Base-by-base conservation (phyloP, 2,329 filamentous ascomycete genomes). In the Penicillium olsonii region DNA sequence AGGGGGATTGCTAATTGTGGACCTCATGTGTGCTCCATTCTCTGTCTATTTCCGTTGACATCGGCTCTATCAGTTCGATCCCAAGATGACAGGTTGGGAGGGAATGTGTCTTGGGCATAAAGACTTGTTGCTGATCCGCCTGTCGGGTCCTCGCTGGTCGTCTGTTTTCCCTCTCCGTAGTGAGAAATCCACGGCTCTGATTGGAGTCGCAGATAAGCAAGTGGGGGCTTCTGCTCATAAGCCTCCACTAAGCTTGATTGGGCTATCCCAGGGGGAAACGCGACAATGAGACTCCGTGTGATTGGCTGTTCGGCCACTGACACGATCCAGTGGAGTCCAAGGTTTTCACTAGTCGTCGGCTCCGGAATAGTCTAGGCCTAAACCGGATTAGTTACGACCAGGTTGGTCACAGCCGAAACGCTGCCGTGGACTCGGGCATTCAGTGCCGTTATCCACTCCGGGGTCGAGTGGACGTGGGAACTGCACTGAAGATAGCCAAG, bases 121-220 rank as follows among this genome's bases (percentile, higher is more conserved):
- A 31, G 29, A 31, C 29, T 11, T 31, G 29, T 31, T 14, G 50
- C 31, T 31, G 51, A 24, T 47, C 45, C 45, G 20, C 41, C 37
- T 46, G 26, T 31, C 14, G 5, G 20, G 7, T 38, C 12, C 14
- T 35, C 22, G 6, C 12, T 9, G 5, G 15, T 15, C 26, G 44
- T 39, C 48, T 45, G n/a, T 33, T 40, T 44, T 40, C 18, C 33
- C 37, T 38, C 20, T 17, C 22, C 2, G 35, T 27, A 35, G 34
- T 34, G 17, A 4, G 11, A 10, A 37, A 37, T 37, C 6, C 11
- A 24, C 9, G 4, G 11, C 14, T 37, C 6, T 55, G 44, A 61
- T 61, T 61, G 55, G 59, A 3, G 17, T 26, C 19, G 3, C 18
- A 60, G 53, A 61, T 60, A 61, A 61, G 59, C 53, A 60, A 61